A percentile compares a stretch with the other conserved stretches of the same genome.
Evolutionary conservation across 2,329 filamentous ascomycete genomes (phyloP).

Genomic region (Aureobasidium vineae): DNA sequence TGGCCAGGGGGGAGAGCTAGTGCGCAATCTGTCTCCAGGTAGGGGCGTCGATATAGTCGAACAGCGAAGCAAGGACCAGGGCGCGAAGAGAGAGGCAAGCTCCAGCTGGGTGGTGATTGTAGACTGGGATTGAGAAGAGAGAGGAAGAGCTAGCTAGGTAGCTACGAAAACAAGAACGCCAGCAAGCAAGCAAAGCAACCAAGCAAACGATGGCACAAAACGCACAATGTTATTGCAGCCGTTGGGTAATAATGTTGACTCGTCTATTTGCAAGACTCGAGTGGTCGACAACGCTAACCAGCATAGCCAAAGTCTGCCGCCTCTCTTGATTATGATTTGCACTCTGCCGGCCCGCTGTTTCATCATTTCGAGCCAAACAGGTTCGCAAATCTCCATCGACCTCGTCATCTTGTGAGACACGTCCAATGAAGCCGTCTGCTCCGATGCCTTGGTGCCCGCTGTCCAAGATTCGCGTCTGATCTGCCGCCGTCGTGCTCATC

Average conservation of each 20-base stretch:
- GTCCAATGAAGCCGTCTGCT: not conserved
- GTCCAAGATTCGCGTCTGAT: conserved; percentile 14
- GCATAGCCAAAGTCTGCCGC: conserved; percentile 15
- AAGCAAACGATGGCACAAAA: conserved; percentile 24
- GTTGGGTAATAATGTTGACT: conserved; percentile 24
- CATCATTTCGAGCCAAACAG: conserved; percentile 13
- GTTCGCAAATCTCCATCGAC: conserved; percentile 1
- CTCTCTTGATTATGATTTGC: conserved; percentile 20
- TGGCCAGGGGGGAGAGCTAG: conserved; percentile 1
- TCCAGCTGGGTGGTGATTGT: conserved; percentile 6
- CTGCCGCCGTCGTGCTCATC: conserved; percentile 12
- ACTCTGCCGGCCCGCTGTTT: conserved; percentile 13
- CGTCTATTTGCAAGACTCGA: conserved; percentile 22
- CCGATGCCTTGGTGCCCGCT: not conserved
- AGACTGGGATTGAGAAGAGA: conserved; percentile 12
- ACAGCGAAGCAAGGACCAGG: conserved; percentile 7
- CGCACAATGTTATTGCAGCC: conserved; percentile 23
- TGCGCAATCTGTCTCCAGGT: conserved; percentile 15
- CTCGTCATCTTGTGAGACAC: conserved; percentile 19
- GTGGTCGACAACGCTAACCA: conserved; percentile 9
- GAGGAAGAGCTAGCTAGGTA: conserved; percentile 13
- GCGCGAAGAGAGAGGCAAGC: not conserved
- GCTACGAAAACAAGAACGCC: conserved; percentile 8
- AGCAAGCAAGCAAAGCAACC: conserved; percentile 12
- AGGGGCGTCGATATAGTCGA: conserved; percentile 13